These are phyloP conservation scores for Citrus hindsii DNA, from an alignment of 345 rosid species.

Conservation along the genomic window DNA sequence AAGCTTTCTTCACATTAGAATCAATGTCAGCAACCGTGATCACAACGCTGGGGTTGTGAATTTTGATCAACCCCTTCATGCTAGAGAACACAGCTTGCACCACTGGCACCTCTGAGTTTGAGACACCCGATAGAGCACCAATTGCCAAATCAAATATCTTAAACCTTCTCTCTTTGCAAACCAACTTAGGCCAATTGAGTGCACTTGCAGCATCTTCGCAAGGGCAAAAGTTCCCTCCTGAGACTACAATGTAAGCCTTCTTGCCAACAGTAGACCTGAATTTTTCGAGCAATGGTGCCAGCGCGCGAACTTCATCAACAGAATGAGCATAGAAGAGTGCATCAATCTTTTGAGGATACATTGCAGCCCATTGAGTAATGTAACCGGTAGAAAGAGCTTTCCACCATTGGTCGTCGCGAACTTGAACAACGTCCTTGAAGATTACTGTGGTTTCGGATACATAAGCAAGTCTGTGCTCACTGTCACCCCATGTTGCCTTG, in stretches of 20 bases:
- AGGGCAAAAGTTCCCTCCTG: constrained; percentile 81
- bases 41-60: constrained; percentile 90
- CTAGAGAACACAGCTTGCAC: constrained; percentile 81
- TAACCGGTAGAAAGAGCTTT: constrained; percentile 81
- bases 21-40: constrained; percentile 76
- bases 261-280: constrained; percentile 82
- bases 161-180: constrained; percentile 79
- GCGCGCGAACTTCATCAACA: constrained; percentile 60
- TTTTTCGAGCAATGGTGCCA: constrained; percentile 78
- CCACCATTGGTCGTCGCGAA: constrained; percentile 99
- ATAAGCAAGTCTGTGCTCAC: constrained; percentile 95
- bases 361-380: constrained; percentile 94
- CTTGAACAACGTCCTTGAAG: constrained; percentile 89
- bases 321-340: constrained; percentile 94
- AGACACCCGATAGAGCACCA: constrained; percentile 55
- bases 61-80: constrained; percentile 85
- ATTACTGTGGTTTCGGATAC: constrained; percentile 95
- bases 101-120: constrained; percentile 90
- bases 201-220: constrained; percentile 80
- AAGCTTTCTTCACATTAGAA: constrained; percentile 73
- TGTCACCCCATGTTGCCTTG: constrained; percentile 97
- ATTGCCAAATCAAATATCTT: constrained; percentile 83
- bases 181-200: constrained; percentile 72
- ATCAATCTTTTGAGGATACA: constrained; percentile 91
- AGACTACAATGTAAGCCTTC: constrained; percentile 79